These are phyloP conservation scores for Blastobotrys attinorum DNA, from an alignment of 805 yeast genomes.

Conservation along the genomic window DNA sequence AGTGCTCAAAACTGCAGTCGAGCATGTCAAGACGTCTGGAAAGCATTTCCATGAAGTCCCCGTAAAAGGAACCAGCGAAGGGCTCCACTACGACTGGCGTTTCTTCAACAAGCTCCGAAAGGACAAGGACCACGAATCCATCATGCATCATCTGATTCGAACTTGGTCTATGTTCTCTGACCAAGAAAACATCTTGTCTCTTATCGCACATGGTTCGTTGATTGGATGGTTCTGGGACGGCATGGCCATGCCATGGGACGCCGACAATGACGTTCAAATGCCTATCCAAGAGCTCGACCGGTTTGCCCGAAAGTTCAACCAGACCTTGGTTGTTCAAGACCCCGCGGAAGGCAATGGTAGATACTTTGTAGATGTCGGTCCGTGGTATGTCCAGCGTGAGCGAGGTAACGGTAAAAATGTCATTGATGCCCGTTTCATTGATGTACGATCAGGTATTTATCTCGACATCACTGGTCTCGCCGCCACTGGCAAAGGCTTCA, in stretches of 20 bases:
- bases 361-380: constrained; percentile 40
- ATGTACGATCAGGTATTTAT: constrained; percentile 50
- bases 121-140: constrained; percentile 34
- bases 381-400: constrained; percentile 42
- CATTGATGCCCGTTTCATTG: constrained; percentile 53
- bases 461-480: constrained; percentile 50
- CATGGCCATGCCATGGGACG: constrained; percentile 46
- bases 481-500: constrained; percentile 17
- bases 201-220: constrained; percentile 44
- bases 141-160: constrained; percentile 39
- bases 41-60: constrained; percentile 19
- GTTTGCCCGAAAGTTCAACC: constrained; percentile 40
- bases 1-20: constrained; percentile 11
- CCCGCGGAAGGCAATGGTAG: constrained; percentile 39
- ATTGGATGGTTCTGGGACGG: constrained; percentile 47
- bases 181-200: constrained; percentile 36
- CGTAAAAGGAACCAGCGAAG: constrained; percentile 11
- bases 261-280: constrained; percentile 42
- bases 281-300: constrained; percentile 41
- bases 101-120: constrained; percentile 44
- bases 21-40: constrained; percentile 6
- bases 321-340: constrained; percentile 38
- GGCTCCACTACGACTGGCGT: constrained; percentile 55
- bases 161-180: constrained; percentile 40
- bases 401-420: constrained; percentile 41